Conservation (phyloP, 805 yeast genomes). For the Cyberlindnera maritima region DNA sequence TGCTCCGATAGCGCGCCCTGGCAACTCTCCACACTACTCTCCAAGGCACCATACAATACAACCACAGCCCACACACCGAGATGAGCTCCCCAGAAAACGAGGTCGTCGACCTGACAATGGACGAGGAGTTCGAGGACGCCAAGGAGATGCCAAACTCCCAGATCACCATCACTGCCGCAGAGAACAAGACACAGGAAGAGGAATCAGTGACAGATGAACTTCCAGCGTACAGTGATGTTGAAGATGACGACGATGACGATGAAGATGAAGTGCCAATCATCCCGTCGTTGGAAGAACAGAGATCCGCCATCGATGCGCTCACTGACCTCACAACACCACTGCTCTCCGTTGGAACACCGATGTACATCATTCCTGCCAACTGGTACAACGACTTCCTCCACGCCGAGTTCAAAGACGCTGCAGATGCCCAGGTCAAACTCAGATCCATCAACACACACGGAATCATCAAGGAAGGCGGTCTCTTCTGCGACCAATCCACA, state of each 20-base stretch:
- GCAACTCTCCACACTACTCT: no score
- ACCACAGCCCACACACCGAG: not conserved
- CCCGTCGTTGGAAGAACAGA: slow-evolving; percentile 17
- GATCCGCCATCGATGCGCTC: slow-evolving; percentile 11
- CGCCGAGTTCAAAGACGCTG: slow-evolving; percentile 7
- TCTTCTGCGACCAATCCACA: slow-evolving; percentile 34
- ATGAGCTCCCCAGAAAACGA: not conserved
- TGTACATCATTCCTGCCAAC: slow-evolving; percentile 15
- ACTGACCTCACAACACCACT: slow-evolving; percentile 1
- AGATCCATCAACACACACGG: slow-evolving; percentile 42
- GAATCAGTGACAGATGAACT: not conserved
- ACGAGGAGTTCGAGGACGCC: not conserved
- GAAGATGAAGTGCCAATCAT: not conserved
- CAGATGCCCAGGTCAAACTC: slow-evolving; percentile 10
- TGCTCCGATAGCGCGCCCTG: not conserved
- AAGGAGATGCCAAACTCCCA: slow-evolving; percentile 4
- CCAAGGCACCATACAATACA: no score
- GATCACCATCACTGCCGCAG: slow-evolving; percentile 3
- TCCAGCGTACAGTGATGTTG: not conserved
- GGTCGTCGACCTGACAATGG: slow-evolving; percentile 6
- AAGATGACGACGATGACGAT: slow-evolving; percentile 3
- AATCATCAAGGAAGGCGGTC: slow-evolving; percentile 45
- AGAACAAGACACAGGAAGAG: not conserved
- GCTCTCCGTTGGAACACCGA: slow-evolving; percentile 15
- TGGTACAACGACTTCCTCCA: slow-evolving; percentile 19